phyloP scores from a whole-genome alignment of 768 basidiomycete genomes.

The Xerocomellus chrysenteron region DNA sequence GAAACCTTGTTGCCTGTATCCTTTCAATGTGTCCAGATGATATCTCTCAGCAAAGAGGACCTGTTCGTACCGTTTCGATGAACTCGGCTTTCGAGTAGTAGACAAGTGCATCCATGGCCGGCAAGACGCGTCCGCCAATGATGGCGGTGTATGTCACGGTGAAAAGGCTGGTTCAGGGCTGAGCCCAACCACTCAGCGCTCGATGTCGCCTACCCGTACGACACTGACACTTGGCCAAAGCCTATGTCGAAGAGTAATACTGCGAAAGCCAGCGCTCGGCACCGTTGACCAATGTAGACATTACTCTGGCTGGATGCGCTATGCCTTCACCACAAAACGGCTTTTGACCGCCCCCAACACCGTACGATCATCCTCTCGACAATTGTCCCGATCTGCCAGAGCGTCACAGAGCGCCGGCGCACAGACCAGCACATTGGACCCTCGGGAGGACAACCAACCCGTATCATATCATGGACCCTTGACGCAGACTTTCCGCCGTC shows the following conservation, averaged over 20 bases:
- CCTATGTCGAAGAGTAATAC: constrained; percentile 14
- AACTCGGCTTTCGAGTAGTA: constrained; percentile 82
- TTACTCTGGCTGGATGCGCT: background rate
- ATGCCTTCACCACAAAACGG: background rate
- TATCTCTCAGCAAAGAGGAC: background rate
- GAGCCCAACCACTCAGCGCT: background rate
- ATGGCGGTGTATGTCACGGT: background rate
- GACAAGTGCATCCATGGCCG: constrained; percentile 65
- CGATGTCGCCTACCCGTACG: constrained; percentile 8
- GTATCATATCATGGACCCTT: constrained; percentile 70
- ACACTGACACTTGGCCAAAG: constrained; percentile 9
- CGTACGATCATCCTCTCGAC: constrained; percentile 1
- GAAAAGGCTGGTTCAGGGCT: background rate
- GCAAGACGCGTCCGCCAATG: constrained; percentile 14
- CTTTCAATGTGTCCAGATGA: constrained; percentile 38
- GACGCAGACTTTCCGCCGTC: constrained; percentile 64
- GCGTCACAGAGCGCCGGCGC: background rate
- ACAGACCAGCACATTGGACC: constrained; percentile 1
- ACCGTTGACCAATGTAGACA: constrained; percentile 5
- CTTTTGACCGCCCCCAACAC: background rate
- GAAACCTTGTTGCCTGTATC: constrained; percentile 97
- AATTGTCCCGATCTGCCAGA: constrained; percentile 13
- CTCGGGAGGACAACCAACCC: constrained; percentile 5
- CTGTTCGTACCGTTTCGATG: constrained; percentile 75
- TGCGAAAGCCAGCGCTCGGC: constrained; percentile 5